A percentile compares a stretch with the other conserved stretches of the same genome.
These are phyloP conservation scores for Rubia occidens DNA, from an alignment of 305 asterid species.

Conservation along the genomic window DNA sequence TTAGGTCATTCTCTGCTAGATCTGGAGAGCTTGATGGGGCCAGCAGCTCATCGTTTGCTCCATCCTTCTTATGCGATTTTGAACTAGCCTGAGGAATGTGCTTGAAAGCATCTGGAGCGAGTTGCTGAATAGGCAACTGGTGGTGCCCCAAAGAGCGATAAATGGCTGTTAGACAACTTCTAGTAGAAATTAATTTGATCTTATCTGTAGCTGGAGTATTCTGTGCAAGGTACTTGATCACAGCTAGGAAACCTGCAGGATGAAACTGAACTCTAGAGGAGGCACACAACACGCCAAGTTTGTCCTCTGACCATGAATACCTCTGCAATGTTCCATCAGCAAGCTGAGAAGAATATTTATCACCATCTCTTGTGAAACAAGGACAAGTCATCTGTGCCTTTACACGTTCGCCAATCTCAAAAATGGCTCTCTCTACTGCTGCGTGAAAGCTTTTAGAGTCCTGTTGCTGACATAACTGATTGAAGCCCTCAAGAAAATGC, in stretches of 20 bases:
- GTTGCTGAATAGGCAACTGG: constrained; percentile 50
- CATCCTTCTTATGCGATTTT: constrained; percentile 15
- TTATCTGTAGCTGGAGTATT: constrained; percentile 29
- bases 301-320: constrained; percentile 15
- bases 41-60: constrained; percentile 14
- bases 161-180: constrained; percentile 49
- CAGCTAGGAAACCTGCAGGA: constrained; percentile 35
- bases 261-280: constrained; percentile 37
- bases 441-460: constrained; percentile 37
- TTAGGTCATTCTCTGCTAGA: constrained; percentile 17
- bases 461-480: constrained; percentile 35
- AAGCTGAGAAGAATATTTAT: constrained; percentile 16
- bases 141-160: constrained; percentile 57
- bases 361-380: constrained; percentile 40
- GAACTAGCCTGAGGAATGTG: constrained; percentile 13
- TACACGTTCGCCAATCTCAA: constrained; percentile 48
- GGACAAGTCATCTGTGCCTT: constrained; percentile 56
- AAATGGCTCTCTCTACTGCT: constrained; percentile 58
- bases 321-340: constrained; percentile 12
- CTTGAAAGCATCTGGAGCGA: constrained; percentile 34
- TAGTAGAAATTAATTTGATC: constrained; percentile 35
- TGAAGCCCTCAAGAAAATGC: constrained; percentile 57
- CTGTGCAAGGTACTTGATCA: constrained; percentile 37
- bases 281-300: constrained; percentile 19
- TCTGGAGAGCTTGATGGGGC: constrained; percentile 13